Percentiles rank a stretch among this genome's conserved stretches.
These are phyloP conservation scores for Annona cherimola DNA, from an alignment of 164 flowering plant species.

Conservation along the genomic window DNA sequence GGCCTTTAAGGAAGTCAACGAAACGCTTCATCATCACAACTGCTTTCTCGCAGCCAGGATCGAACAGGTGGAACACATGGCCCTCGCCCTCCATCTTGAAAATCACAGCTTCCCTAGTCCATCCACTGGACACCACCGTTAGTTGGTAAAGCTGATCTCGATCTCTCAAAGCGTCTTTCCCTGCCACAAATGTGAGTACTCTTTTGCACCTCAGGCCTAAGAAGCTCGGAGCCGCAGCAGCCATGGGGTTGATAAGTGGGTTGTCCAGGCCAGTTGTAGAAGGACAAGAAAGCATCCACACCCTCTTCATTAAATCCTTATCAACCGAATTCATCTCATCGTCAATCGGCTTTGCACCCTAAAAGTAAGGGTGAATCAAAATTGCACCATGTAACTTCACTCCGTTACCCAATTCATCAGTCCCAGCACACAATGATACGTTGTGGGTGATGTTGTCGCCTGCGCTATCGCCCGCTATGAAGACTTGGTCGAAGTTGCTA, in stretches of 20 bases:
- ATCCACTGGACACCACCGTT: not conserved
- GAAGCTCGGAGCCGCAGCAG: not conserved
- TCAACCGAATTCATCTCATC: not conserved
- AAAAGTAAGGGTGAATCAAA: not conserved
- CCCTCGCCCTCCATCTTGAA: constrained; percentile 9
- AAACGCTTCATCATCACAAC: not conserved
- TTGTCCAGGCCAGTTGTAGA: not conserved
- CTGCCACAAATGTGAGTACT: constrained; percentile 8
- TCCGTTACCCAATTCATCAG: constrained; percentile 19
- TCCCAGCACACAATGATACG: constrained; percentile 13
- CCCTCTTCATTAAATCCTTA: not conserved
- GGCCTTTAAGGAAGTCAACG: constrained; percentile 4
- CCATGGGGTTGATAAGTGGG: not conserved
- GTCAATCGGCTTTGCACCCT: not conserved
- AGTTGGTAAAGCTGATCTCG: constrained; percentile 9
- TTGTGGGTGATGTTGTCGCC: constrained; percentile 49
- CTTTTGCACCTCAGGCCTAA: constrained; percentile 2
- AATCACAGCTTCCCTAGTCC: constrained; percentile 8
- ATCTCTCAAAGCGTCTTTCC: constrained; percentile 3
- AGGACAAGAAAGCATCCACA: not conserved
- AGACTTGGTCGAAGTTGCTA: constrained; percentile 34
- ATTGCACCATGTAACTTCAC: not conserved
- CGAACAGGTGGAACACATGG: constrained; percentile 11
- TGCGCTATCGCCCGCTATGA: constrained; percentile 51
- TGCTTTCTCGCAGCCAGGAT: constrained; percentile 4